Evolutionary conservation across 257 asterid genomes (phyloP).

Genomic region (Ligustrum vulgare): DNA sequence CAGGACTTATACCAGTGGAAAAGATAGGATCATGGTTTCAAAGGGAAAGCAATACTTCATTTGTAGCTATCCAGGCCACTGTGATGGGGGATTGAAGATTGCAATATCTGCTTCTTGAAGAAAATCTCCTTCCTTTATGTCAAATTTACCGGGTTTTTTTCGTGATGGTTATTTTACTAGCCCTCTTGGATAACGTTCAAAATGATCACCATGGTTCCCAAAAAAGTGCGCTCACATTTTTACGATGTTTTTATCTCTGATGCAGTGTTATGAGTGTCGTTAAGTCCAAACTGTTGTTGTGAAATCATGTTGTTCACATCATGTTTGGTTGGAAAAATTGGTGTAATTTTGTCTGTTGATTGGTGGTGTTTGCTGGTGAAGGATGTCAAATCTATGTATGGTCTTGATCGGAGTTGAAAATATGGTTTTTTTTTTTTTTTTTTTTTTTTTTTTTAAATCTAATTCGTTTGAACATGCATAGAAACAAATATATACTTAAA

Average conservation of each 20-base stretch:
- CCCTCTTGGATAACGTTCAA: background rate
- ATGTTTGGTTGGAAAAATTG: background rate
- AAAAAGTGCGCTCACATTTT: too few species aligned
- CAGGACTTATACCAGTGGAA: slow-evolving; percentile 18
- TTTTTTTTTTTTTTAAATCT: too few species aligned
- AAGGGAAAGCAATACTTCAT: slow-evolving; percentile 26
- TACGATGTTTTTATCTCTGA: too few species aligned
- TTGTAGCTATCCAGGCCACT: slow-evolving; percentile 26
- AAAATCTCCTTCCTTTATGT: background rate
- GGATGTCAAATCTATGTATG: background rate
- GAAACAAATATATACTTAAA: too few species aligned
- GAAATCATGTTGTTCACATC: too few species aligned
- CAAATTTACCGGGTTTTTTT: background rate
- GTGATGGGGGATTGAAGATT: slow-evolving; percentile 18
- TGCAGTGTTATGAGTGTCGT: too few species aligned
- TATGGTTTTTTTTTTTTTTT: too few species aligned
- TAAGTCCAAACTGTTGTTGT: too few species aligned
- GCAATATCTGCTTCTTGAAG: slow-evolving; percentile 4
- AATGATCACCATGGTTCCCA: background rate
- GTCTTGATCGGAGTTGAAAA: background rate
- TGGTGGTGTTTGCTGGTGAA: background rate
- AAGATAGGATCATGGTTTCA: slow-evolving; percentile 18
- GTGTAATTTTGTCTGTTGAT: background rate
- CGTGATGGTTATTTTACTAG: background rate
- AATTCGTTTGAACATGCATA: too few species aligned